Base-by-base conservation (phyloP, 2,329 filamentous ascomycete species). In the Blumeriella jaapii region DNA sequence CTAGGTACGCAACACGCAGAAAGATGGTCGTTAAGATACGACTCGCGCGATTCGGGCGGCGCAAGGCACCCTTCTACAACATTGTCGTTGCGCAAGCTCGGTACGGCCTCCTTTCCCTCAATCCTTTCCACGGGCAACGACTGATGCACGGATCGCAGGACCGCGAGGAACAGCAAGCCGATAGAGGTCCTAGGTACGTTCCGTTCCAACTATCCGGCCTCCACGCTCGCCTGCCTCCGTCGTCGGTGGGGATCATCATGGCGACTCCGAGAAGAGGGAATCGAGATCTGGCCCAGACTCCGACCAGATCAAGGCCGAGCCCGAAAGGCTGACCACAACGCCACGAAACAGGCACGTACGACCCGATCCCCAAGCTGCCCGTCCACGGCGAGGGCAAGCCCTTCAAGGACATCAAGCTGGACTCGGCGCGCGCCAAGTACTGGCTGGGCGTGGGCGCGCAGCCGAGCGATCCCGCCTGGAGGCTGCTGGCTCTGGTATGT, bases 371-470 rank as follows among this genome's bases (percentile, higher is more conserved):
- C 16, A 76, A 72, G 54, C 58, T 64, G 16, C 67, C 71, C 1
- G 70, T 73, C 51, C 82, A 63, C 52, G 58, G 55, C 47, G 69
- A 69, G n/a, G 74, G 75, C 12, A 74, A 76, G 39, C 71, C 82
- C 37, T 84, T 82, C 65, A 98, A 98, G 62, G 87, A 96, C 49
- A 82, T 98, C 56, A 78, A 84, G 53, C 69, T 98, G 10, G 91
- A 98, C 59, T 65, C 72, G 6, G 65, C 74, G 47, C 69, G 91
- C 41, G 82, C 89, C 38, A 79, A 81, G 59, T 98, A 98, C 65
- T 98, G 91, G 91, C 69, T 98, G 22, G 91, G 91, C 57, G 89
- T 96, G 3, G 91, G 91, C 1, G 91, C 91, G 37, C 91, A 98
- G 63, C 91, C 91, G 7, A 87, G 82, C 44, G 84, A 95, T 49